Percentiles rank a stretch among this genome's conserved stretches.
Evolutionary conservation across 305 asterid species (phyloP).

Genomic region (Fraxinus platypoda): DNA sequence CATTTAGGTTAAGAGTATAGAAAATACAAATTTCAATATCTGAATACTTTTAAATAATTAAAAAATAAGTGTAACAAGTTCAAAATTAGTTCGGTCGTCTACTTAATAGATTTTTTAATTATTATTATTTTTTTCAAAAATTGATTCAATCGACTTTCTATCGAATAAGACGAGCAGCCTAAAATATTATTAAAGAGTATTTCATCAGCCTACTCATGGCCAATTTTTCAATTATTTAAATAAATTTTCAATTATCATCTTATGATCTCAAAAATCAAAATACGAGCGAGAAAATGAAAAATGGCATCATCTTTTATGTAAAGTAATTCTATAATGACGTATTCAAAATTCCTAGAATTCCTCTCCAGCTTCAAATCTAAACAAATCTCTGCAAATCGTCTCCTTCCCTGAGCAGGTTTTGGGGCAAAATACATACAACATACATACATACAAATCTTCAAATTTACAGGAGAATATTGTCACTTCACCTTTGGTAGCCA

Average conservation of each 20-base stretch:
- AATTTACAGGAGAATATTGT: slow-evolving; percentile 16
- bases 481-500: slow-evolving; percentile 21
- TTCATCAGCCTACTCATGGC: too few species aligned
- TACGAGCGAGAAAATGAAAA: not conserved
- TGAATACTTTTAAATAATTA: too few species aligned
- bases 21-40: too few species aligned
- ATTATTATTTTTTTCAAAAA: too few species aligned
- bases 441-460: slow-evolving; percentile 14
- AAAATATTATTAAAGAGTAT: too few species aligned
- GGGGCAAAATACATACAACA: not conserved
- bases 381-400: not conserved
- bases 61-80: too few species aligned
- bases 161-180: too few species aligned
- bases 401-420: not conserved
- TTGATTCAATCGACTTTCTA: too few species aligned
- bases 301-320: not conserved
- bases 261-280: not conserved
- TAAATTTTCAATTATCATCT: not conserved
- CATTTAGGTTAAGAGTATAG: too few species aligned
- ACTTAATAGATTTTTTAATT: too few species aligned
- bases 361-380: not conserved
- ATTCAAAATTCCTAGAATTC: not conserved
- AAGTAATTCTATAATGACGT: not conserved
- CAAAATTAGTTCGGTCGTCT: too few species aligned
- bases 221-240: too few species aligned